Evolutionary conservation across 2,329 filamentous ascomycete species (phyloP).

Genomic region (Neonectria magnoliae): DNA sequence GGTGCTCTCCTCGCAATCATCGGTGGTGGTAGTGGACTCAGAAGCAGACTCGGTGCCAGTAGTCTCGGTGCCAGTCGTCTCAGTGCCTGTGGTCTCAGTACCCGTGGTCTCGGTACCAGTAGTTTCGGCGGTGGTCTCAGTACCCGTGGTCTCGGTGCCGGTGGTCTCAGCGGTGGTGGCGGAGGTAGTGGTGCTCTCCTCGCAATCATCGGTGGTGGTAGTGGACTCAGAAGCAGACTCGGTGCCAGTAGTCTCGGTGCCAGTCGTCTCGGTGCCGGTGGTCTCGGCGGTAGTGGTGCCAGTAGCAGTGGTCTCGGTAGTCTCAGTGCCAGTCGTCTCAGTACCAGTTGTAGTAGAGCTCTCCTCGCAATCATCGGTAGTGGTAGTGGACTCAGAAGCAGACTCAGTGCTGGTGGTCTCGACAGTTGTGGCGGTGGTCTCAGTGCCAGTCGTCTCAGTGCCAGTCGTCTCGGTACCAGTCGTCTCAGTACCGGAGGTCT

Average conservation of each 20-base stretch:
- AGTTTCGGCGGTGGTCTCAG: background rate
- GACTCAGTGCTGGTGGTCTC: too few relatives aligned
- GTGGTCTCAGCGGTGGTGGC: constrained; percentile 6
- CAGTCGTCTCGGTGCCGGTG: too few relatives aligned
- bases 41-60: background rate
- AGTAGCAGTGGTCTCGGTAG: too few relatives aligned
- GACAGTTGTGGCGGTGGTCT: too few relatives aligned
- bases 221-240: background rate
- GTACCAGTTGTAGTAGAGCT: too few relatives aligned
- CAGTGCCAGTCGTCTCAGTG: too few relatives aligned
- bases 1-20: background rate
- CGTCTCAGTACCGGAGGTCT: too few relatives aligned
- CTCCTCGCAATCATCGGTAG: too few relatives aligned
- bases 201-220: background rate
- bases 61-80: background rate
- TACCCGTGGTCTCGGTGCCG: background rate
- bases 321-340: too few relatives aligned
- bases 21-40: background rate
- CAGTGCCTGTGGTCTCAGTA: constrained; percentile 9
- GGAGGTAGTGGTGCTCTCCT: background rate
- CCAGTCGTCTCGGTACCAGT: too few relatives aligned
- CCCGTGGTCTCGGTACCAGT: background rate
- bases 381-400: too few relatives aligned
- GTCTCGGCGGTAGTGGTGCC: too few relatives aligned
- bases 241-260: background rate